Conservation (phyloP, 2,329 filamentous ascomycete species). For the Mycosphaerelloides madeirae region DNA sequence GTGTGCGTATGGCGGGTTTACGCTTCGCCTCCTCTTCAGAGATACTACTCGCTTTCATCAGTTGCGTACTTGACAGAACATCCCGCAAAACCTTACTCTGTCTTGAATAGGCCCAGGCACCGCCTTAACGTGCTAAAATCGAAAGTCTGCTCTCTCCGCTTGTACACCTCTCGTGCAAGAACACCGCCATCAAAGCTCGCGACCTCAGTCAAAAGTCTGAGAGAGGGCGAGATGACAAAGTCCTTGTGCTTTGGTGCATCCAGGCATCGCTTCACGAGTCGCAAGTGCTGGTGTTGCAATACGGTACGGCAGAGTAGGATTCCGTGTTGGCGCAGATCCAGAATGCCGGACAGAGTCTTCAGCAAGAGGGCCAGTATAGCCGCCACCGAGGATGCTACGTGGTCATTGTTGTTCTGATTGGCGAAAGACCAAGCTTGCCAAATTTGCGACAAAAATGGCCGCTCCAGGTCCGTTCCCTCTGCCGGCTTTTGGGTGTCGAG, state of each 20-base stretch:
- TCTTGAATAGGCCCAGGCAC: constrained; percentile 68
- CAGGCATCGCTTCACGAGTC: constrained; percentile 72
- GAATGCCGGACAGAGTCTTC: constrained; percentile 66
- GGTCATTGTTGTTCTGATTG: constrained; percentile 72
- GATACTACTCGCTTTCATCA: constrained; percentile 7
- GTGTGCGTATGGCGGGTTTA: constrained; percentile 75
- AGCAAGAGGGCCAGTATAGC: constrained; percentile 78
- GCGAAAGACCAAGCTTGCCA: constrained; percentile 87
- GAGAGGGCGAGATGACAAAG: constrained; percentile 79
- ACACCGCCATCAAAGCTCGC: constrained; percentile 79
- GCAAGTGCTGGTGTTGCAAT: constrained; percentile 73
- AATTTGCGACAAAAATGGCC: constrained; percentile 68
- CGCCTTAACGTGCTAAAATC: constrained; percentile 65
- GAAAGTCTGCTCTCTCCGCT: constrained; percentile 68
- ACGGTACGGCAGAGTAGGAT: constrained; percentile 75
- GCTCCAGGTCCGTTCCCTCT: constrained; percentile 50
- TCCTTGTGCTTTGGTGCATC: constrained; percentile 78
- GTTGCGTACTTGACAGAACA: constrained; percentile 1
- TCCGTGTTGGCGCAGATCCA: constrained; percentile 72
- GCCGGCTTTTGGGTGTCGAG: constrained; percentile 55
- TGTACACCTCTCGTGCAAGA: constrained; percentile 71
- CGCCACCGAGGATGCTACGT: constrained; percentile 72
- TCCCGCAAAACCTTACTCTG: constrained; percentile 37
- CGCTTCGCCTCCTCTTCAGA: constrained; percentile 56
- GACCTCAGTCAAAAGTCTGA: constrained; percentile 82